Evolutionary conservation across 2,329 filamentous ascomycete species (phyloP).

Genomic region (Cryphonectria japonica): DNA sequence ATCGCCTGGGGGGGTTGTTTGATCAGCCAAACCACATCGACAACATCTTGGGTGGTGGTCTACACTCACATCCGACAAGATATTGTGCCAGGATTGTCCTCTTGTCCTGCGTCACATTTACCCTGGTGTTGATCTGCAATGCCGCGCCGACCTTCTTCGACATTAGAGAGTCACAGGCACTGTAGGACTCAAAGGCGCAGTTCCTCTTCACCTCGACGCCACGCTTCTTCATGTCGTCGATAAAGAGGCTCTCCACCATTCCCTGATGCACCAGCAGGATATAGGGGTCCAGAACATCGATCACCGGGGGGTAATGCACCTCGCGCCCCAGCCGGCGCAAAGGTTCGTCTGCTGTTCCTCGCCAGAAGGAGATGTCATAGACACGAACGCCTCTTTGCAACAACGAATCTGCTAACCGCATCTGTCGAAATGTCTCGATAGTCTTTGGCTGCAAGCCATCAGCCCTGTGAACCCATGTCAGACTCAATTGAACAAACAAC

Average conservation of each 20-base stretch:
- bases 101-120: constrained; percentile 55
- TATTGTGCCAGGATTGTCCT: constrained; percentile 59
- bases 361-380: constrained; percentile 76
- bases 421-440: constrained; percentile 75
- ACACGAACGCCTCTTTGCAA: constrained; percentile 70
- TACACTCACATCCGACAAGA: constrained; percentile 64
- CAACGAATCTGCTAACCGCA: constrained; percentile 71
- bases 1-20: constrained; percentile 39
- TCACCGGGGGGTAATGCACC: constrained; percentile 67
- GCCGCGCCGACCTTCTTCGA: constrained; percentile 46
- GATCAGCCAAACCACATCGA: constrained; percentile 25
- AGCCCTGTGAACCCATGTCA: constrained; percentile 48
- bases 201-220: constrained; percentile 67
- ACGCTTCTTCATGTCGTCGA: constrained; percentile 68
- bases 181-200: constrained; percentile 64
- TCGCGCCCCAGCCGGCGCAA: constrained; percentile 50
- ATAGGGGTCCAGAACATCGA: constrained; percentile 61
- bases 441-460: constrained; percentile 79
- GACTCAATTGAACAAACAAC: constrained; percentile 19
- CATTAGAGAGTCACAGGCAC: constrained; percentile 40
- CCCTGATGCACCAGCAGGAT: constrained; percentile 70
- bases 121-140: constrained; percentile 55
- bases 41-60: constrained; percentile 1
- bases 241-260: constrained; percentile 73
- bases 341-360: constrained; percentile 60